Base-by-base conservation (phyloP, 345 rosid species). In the Geranium rotundifolium region DNA sequence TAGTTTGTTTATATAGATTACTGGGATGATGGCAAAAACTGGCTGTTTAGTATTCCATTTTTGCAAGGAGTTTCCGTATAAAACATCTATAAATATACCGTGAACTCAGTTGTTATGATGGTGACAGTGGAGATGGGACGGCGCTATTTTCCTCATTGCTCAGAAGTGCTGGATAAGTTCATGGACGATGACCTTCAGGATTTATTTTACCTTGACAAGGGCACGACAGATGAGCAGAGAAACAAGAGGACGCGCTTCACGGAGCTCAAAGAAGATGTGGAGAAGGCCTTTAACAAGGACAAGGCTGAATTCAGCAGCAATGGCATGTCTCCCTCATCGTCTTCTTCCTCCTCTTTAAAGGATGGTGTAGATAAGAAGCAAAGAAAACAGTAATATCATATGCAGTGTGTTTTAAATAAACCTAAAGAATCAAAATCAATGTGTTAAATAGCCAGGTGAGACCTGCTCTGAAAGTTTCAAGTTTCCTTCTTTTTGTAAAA, bases 161-260 rank as follows among this genome's bases (percentile, higher is more conserved):
- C 86, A 0, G 84, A 85, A 75, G 99, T 93, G 72, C 69, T 93
- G 1, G 99, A 93, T 72, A 88, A 88, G 81, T 84, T 87, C 78
- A 90, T 93, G 97, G 96, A 90, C 66, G 99, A 93, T 34, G 99
- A 93, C 75, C 85, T 87, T 58, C 90, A 82, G 0, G 99, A 93
- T 69, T 65, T 90, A 75, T 85, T 83, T 49, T 79, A 79, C 77
- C 87, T 87, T 0, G 91, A 93, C 57, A 83, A 65, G 63, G 96
- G 92, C 64, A 75, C 81, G 1, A 74, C 49, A 1, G 82, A 79
- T 31, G 97, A 93, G 64, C 87, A 83, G 64, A 80, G 76, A 62
- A 31, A 75, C 61, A 90, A 86, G 82, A 80, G 89, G 54, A 75
- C 64, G 57, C 84, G 96, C 37, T 93, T 81, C 76, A 75, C 77